Base-by-base conservation (phyloP, 2,329 filamentous ascomycete genomes). In the Aspergillus unguis region DNA sequence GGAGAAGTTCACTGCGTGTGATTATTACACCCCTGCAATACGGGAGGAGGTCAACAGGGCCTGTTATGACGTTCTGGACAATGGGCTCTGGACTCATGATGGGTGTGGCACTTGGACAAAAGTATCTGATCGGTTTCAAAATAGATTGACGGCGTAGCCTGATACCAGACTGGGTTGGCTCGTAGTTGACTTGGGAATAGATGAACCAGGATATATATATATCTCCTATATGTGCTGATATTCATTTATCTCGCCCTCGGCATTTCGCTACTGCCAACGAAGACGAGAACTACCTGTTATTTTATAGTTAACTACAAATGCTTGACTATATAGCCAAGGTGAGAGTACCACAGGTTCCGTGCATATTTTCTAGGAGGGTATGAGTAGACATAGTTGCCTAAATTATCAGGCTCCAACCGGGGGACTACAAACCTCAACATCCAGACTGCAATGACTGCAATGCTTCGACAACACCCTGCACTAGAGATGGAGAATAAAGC, bases 21-120 rank as follows among this genome's bases (percentile, higher is more conserved):
- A 73, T 52, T 67, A 65, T 46, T 61, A 67, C 11, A 56, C 66
- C 5, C 63, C 69, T 37, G 57, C 64, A 2, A 58, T 72, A 11
- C 62, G 62, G 38, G 45, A 58, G 9, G 64, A 68, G 31, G 38
- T 72, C 4, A 54, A 62, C 17, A 17, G 17, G 17, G 17, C 17
- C 17, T n/a, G 33, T 48, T 3, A 62, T 63, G 58, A 63, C 36
- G 56, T 60, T 2, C 48, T 73, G 8, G 56, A 51, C 5, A 46
- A 57, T 9, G 55, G 42, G 6, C 56, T 47, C 35, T 72, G 71
- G 71, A 43, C 48, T 4, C 64, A 69, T 59, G 62, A 70, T 51
- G 68, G 62, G 0, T 42, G 54, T 32, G 68, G 68, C 1, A 50
- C 58, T 42, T 72, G 71, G 71, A 65, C 10, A 28, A 59, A 41